Conservation (phyloP, 352 stramenopile genomes). For the Pilasporangium apinafurcum region DNA sequence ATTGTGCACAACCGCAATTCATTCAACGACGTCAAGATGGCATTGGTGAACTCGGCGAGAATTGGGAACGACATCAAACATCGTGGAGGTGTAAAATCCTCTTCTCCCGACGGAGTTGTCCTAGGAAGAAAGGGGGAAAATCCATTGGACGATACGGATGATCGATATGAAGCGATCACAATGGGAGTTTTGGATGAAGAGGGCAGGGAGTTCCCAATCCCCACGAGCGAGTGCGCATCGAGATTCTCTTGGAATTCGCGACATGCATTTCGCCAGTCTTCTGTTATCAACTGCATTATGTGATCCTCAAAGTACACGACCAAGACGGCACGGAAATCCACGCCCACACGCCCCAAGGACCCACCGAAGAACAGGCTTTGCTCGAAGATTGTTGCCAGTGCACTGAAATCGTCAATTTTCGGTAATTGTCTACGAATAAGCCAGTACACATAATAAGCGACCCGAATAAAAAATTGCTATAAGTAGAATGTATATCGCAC, state of each 20-base stretch:
- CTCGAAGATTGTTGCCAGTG: conserved; percentile 71
- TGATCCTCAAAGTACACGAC: conserved; percentile 83
- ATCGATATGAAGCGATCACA: conserved; percentile 65
- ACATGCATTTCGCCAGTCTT: conserved; percentile 47
- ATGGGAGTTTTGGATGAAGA: conserved; percentile 49
- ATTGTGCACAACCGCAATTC: conserved; percentile 78
- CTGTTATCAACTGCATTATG: conserved; percentile 55
- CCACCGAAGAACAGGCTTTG: conserved; percentile 83
- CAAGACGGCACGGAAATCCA: conserved; percentile 77
- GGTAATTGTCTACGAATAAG: conserved; percentile 55
- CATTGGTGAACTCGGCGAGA: conserved; percentile 81
- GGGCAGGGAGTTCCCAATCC: conserved; percentile 2
- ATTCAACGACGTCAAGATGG: conserved; percentile 73
- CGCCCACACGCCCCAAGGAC: conserved; percentile 70
- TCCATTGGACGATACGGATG: conserved; percentile 5
- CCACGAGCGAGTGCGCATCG: conserved; percentile 22
- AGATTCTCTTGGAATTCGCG: conserved; percentile 63
- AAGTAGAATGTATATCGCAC: conserved; percentile 15
- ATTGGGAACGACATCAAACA: conserved; percentile 86
- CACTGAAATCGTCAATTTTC: conserved; percentile 81
- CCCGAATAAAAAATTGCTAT: neutral
- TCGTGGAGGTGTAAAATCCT: conserved; percentile 63
- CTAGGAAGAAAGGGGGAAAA: conserved; percentile 2
- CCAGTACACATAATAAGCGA: neutral
- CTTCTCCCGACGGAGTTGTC: conserved; percentile 8